phyloP scores from a whole-genome alignment of 2,329 filamentous ascomycete genomes.

The Scedosporium aurantiacum region DNA sequence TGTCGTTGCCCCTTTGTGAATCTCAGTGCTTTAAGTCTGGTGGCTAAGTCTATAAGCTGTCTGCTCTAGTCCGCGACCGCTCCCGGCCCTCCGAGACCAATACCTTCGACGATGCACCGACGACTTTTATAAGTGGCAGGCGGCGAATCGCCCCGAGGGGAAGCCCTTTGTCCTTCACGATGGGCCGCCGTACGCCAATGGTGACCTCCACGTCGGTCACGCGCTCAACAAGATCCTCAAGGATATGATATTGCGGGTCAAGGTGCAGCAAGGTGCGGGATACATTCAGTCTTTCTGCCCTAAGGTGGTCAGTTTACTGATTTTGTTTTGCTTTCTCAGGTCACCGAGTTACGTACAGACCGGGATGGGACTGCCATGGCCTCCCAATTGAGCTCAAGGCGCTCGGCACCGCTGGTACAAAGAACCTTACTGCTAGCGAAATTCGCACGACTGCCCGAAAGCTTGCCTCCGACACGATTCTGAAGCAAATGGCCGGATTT shows the following conservation, averaged over 20 bases:
- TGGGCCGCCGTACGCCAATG: constrained; percentile 95
- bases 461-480: constrained; percentile 57
- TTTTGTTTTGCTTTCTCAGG: constrained; percentile 21
- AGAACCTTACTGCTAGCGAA: constrained; percentile 38
- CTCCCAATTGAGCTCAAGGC: constrained; percentile 96
- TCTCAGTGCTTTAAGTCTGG: too few relatives aligned
- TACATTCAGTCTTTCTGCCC: neutral
- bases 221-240: constrained; percentile 95
- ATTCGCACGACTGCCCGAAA: constrained; percentile 54
- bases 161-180: constrained; percentile 76
- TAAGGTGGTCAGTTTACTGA: neutral
- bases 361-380: constrained; percentile 97
- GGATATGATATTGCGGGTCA: constrained; percentile 76
- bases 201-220: constrained; percentile 81
- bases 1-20: constrained; percentile 8
- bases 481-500: constrained; percentile 64
- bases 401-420: constrained; percentile 43
- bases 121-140: constrained; percentile 84
- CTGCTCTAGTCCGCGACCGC: constrained; percentile 36
- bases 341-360: constrained; percentile 66
- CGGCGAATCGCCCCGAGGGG: constrained; percentile 38
- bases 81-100: constrained; percentile 34
- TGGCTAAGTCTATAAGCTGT: neutral
- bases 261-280: constrained; percentile 56
- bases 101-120: constrained; percentile 73